Conservation (phyloP, 495 filamentous ascomycete genomes). For the Aspergillus saccharolyticus region DNA sequence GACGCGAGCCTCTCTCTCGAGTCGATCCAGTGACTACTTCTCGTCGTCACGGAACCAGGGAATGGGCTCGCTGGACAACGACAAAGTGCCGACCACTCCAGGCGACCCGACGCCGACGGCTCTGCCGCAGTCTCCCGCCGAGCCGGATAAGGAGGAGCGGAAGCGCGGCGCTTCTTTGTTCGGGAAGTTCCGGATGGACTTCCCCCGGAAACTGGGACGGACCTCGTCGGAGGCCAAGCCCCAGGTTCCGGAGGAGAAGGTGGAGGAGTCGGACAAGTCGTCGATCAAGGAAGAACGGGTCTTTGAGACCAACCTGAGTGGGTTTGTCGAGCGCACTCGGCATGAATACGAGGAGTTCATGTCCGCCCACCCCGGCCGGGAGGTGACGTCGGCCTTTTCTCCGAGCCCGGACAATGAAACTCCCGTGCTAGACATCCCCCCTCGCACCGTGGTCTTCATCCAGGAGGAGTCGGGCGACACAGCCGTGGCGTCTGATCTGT, state of each 20-base stretch:
- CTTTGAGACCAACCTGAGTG: slow-evolving; percentile 76
- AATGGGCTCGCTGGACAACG: slow-evolving; percentile 20
- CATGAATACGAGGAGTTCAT: slow-evolving; percentile 72
- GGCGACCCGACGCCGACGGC: slow-evolving; percentile 46
- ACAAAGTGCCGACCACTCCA: slow-evolving; percentile 35
- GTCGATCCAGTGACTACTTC: slow-evolving; percentile 62
- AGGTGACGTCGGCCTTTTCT: slow-evolving; percentile 59
- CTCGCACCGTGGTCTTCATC: slow-evolving; percentile 79
- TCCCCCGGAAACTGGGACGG: slow-evolving; percentile 78
- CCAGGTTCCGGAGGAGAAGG: slow-evolving; percentile 68
- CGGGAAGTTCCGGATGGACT: slow-evolving; percentile 79
- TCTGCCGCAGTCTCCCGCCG: slow-evolving; percentile 52
- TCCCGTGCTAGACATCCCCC: slow-evolving; percentile 73
- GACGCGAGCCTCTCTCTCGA: slow-evolving; percentile 43
- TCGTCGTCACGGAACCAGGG: slow-evolving; percentile 35
- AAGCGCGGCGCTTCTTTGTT: slow-evolving; percentile 70
- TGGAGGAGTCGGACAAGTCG: slow-evolving; percentile 68
- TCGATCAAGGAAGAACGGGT: slow-evolving; percentile 66
- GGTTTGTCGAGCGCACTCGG: slow-evolving; percentile 71
- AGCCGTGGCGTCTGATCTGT: slow-evolving; percentile 87
- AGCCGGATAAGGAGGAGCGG: slow-evolving; percentile 65
- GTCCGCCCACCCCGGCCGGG: slow-evolving; percentile 46
- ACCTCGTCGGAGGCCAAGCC: slow-evolving; percentile 76
- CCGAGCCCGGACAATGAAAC: slow-evolving; percentile 82
- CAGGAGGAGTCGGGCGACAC: slow-evolving; percentile 87